Percentiles rank a stretch among this genome's conserved stretches.
These are phyloP conservation scores for Xenosphaeropsis pyriputrescens DNA, from an alignment of 2,329 filamentous ascomycete species.

Conservation along the genomic window DNA sequence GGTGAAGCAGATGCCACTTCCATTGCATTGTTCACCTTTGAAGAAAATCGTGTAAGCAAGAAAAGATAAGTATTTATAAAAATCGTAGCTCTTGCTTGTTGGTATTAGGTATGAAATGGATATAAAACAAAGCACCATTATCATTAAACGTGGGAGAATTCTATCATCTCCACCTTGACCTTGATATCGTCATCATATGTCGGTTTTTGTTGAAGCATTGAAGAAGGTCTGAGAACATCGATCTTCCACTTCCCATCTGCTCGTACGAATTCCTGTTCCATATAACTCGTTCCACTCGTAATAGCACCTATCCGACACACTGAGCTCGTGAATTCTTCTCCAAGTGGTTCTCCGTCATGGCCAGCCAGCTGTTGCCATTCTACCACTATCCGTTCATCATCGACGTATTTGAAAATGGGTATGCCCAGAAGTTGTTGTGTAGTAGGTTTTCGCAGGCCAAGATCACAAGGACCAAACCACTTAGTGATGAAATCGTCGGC, in stretches of 20 bases:
- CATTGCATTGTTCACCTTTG: too few species aligned
- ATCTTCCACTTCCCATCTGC: slow-evolving; percentile 7
- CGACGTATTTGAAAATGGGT: slow-evolving; percentile 12
- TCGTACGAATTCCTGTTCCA: slow-evolving; percentile 8
- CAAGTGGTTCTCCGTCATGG: slow-evolving; percentile 8
- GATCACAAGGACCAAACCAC: slow-evolving; percentile 6
- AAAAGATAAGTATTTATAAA: too few species aligned
- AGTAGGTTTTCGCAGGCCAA: slow-evolving; percentile 6
- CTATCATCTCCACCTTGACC: too few species aligned
- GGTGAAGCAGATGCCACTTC: too few species aligned
- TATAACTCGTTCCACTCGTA: slow-evolving; percentile 9
- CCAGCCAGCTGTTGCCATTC: slow-evolving; percentile 14
- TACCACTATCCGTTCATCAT: slow-evolving; percentile 9
- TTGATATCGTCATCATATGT: too few species aligned
- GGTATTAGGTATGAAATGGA: too few species aligned
- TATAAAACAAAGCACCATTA: too few species aligned
- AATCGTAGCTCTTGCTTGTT: too few species aligned
- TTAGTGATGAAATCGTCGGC: slow-evolving; percentile 7
- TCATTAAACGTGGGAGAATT: too few species aligned
- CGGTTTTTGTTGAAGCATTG: too few species aligned
- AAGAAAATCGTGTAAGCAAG: too few species aligned
- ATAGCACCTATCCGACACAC: slow-evolving; percentile 9
- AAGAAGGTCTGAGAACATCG: slow-evolving; percentile 4
- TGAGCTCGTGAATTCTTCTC: slow-evolving; percentile 7
- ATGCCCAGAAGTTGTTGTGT: slow-evolving; percentile 13